A percentile compares a stretch with the other conserved stretches of the same genome.
These are phyloP conservation scores for Colletotrichum musae DNA, from an alignment of 2,329 filamentous ascomycete genomes.

Conservation along the genomic window DNA sequence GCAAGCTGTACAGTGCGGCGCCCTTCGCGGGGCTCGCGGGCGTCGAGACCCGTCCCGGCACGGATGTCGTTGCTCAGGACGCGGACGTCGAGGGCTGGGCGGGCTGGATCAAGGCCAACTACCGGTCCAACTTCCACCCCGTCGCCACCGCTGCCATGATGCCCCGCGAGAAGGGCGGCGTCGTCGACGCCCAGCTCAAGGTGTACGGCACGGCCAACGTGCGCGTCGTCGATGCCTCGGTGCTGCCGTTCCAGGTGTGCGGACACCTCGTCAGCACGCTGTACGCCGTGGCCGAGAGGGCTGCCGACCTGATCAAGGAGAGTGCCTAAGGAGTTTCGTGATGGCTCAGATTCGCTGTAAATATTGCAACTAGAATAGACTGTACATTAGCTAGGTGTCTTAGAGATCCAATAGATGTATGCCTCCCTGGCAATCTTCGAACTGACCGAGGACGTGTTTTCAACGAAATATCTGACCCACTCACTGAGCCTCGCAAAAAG, in stretches of 20 bases:
- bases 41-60: constrained; percentile 42
- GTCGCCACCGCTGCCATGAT: constrained; percentile 67
- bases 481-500: no score
- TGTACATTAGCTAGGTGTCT: neutral
- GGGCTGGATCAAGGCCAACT: constrained; percentile 32
- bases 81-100: constrained; percentile 45
- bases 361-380: neutral
- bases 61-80: constrained; percentile 46
- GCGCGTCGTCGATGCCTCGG: constrained; percentile 63
- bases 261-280: constrained; percentile 65
- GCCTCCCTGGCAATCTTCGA: neutral
- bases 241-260: constrained; percentile 65
- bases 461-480: no score
- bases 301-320: constrained; percentile 49
- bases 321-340: neutral
- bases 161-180: constrained; percentile 62
- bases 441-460: no score
- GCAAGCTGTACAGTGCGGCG: constrained; percentile 49
- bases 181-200: constrained; percentile 61
- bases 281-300: constrained; percentile 67
- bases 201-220: constrained; percentile 67
- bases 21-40: constrained; percentile 45
- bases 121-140: constrained; percentile 57
- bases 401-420: neutral
- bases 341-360: neutral